Percentiles rank a stretch among this genome's conserved stretches.
These are phyloP conservation scores for Arachnomyces sp. DNA, from an alignment of 2,329 filamentous ascomycete genomes.

Conservation along the genomic window DNA sequence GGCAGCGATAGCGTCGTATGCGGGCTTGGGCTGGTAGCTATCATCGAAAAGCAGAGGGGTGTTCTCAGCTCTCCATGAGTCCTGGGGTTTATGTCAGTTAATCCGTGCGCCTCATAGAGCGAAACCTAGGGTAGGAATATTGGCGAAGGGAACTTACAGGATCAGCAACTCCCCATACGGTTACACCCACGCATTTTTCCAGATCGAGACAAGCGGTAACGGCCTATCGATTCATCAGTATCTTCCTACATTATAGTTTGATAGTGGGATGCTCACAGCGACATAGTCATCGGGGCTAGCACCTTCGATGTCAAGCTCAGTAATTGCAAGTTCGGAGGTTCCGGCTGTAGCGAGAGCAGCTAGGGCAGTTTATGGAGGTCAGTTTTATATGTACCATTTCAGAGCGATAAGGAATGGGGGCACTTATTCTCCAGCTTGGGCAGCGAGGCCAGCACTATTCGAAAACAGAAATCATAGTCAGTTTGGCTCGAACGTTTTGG, in stretches of 20 bases:
- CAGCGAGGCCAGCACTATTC: conserved; percentile 20
- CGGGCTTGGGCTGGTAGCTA: conserved; percentile 35
- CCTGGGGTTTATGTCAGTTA: conserved; percentile 10
- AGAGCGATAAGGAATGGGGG: neutral
- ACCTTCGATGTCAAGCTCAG: conserved; percentile 60
- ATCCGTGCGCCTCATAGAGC: too few relatives aligned
- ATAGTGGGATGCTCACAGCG: conserved; percentile 30
- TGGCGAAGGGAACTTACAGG: conserved; percentile 11
- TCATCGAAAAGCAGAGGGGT: conserved; percentile 38
- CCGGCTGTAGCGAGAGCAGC: conserved; percentile 46
- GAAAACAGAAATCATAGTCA: conserved; percentile 14
- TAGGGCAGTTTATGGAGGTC: conserved; percentile 38
- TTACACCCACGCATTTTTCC: conserved; percentile 57
- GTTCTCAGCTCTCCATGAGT: conserved; percentile 34
- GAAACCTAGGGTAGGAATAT: neutral
- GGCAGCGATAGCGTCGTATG: conserved; percentile 24
- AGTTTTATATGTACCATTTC: conserved; percentile 5
- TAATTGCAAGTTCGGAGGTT: conserved; percentile 54
- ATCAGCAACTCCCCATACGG: conserved; percentile 51
- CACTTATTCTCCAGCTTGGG: conserved; percentile 7
- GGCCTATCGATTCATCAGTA: conserved; percentile 18
- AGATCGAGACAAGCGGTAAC: conserved; percentile 52
- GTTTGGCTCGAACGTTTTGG: too few relatives aligned
- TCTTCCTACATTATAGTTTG: conserved; percentile 10
- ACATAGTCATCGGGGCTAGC: conserved; percentile 52